Evolutionary conservation across 2,329 filamentous ascomycete species (phyloP).

Genomic region (Cercospora zeae-maydis): DNA sequence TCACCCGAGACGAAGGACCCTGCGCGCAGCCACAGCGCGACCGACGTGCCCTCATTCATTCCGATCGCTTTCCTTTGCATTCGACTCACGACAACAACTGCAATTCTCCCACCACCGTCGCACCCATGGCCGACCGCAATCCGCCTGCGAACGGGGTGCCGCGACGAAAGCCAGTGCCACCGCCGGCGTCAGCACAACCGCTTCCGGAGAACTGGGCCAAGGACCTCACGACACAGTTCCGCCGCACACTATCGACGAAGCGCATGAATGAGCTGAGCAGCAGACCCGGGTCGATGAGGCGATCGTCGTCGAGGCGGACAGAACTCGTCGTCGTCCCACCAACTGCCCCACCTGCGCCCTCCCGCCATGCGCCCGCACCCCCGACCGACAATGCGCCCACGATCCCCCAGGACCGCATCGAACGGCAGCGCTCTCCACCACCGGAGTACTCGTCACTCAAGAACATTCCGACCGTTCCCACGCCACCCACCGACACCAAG

Average conservation of each 20-base stretch:
- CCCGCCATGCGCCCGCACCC: constrained; percentile 20
- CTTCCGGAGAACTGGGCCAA: constrained; percentile 65
- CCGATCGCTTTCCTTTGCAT: background rate
- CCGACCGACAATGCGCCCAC: constrained; percentile 31
- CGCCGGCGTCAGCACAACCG: constrained; percentile 20
- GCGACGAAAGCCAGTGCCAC: constrained; percentile 33
- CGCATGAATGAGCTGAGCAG: constrained; percentile 73
- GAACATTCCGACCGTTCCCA: constrained; percentile 68
- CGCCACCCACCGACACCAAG: constrained; percentile 58
- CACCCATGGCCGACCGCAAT: constrained; percentile 30
- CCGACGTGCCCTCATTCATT: background rate
- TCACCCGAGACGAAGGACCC: background rate
- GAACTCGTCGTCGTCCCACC: constrained; percentile 29
- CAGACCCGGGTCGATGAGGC: constrained; percentile 41
- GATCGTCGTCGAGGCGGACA: constrained; percentile 55
- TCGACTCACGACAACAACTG: background rate
- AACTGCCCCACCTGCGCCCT: constrained; percentile 18
- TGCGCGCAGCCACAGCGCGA: background rate
- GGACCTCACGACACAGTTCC: constrained; percentile 78
- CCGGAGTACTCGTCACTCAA: constrained; percentile 61
- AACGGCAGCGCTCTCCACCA: constrained; percentile 39
- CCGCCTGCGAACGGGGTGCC: constrained; percentile 29
- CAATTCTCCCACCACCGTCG: constrained; percentile 1
- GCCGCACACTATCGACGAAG: constrained; percentile 79
- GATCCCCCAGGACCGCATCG: constrained; percentile 24